Conservation (phyloP, 805 yeast species). For the Wickerhamiella siamensis region DNA sequence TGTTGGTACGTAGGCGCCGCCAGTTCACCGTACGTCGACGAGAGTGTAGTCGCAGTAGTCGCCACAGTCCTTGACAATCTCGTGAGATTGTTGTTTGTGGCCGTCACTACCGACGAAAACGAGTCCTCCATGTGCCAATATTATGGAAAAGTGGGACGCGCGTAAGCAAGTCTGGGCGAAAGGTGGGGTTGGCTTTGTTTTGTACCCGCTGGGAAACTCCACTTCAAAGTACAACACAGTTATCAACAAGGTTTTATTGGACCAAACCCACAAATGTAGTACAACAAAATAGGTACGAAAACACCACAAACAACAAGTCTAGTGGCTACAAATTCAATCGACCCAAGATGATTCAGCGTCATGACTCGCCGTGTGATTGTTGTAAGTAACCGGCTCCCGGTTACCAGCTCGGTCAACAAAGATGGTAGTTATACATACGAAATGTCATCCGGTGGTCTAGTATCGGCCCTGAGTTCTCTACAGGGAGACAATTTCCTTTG, state of each 20-base stretch:
- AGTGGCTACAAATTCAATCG: no score
- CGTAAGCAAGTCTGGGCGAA: no score
- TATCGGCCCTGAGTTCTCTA: constrained; percentile 86
- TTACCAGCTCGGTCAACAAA: constrained; percentile 45
- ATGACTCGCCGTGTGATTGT: constrained; percentile 43
- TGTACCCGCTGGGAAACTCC: no score
- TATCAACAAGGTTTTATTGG: no score
- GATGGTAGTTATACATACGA: constrained; percentile 61
- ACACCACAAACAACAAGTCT: no score
- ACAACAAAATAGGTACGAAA: no score
- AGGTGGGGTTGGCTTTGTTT: no score
- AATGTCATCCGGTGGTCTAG: constrained; percentile 96
- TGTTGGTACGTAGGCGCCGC: constrained; percentile 27
- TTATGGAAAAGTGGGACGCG: no score
- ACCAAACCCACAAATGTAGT: no score
- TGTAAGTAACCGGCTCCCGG: constrained; percentile 90
- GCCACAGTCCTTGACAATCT: constrained; percentile 27
- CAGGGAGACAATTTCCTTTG: constrained; percentile 66
- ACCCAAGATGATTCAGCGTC: not conserved
- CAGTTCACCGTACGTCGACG: constrained; percentile 27
- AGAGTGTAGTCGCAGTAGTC: constrained; percentile 26
- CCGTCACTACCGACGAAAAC: constrained; percentile 26
- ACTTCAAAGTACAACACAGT: no score
- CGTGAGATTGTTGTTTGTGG: constrained; percentile 27
- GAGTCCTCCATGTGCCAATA: not conserved